Percentiles rank a stretch among this genome's conserved stretches.
phyloP scores from a whole-genome alignment of 83 land plant species.

The Picea abies region DNA sequence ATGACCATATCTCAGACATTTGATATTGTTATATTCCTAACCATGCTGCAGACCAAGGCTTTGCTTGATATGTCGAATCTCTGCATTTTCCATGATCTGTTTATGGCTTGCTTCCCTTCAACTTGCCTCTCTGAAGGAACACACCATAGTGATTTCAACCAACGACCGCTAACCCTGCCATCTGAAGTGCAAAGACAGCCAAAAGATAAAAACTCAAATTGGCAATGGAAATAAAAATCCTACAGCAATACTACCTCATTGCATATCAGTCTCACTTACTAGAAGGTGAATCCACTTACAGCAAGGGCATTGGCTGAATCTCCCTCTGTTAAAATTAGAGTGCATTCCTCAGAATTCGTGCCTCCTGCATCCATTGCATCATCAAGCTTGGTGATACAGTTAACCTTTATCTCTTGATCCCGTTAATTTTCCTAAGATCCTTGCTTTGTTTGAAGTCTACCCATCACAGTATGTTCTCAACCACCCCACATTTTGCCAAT shows the following conservation, averaged over 20 bases:
- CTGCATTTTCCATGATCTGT: constrained; percentile 84
- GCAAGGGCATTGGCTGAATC: constrained; percentile 98
- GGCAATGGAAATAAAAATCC: neutral
- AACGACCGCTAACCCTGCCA: constrained; percentile 94
- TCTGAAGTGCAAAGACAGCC: constrained; percentile 34
- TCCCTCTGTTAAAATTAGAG: constrained; percentile 97
- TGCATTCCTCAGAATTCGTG: constrained; percentile 80
- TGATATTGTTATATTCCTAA: constrained; percentile 69
- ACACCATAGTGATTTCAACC: constrained; percentile 90
- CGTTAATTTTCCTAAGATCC: constrained; percentile 94
- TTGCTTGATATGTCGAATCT: constrained; percentile 80
- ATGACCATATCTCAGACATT: constrained; percentile 91
- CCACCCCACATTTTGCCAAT: constrained; percentile 76
- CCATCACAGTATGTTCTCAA: constrained; percentile 84
- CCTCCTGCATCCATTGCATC: constrained; percentile 97
- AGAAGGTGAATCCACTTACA: constrained; percentile 41
- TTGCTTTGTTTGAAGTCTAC: constrained; percentile 94
- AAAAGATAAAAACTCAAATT: neutral
- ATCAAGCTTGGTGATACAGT: constrained; percentile 74
- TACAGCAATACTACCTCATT: neutral
- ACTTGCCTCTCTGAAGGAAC: constrained; percentile 91
- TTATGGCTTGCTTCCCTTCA: constrained; percentile 81
- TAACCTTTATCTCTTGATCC: constrained; percentile 66
- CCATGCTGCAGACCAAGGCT: constrained; percentile 93
- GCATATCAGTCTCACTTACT: too few relatives aligned